A percentile compares a stretch with the other conserved stretches of the same genome.
Evolutionary conservation across 2,329 filamentous ascomycete genomes (phyloP).

Genomic region (Claviceps pusilla): DNA sequence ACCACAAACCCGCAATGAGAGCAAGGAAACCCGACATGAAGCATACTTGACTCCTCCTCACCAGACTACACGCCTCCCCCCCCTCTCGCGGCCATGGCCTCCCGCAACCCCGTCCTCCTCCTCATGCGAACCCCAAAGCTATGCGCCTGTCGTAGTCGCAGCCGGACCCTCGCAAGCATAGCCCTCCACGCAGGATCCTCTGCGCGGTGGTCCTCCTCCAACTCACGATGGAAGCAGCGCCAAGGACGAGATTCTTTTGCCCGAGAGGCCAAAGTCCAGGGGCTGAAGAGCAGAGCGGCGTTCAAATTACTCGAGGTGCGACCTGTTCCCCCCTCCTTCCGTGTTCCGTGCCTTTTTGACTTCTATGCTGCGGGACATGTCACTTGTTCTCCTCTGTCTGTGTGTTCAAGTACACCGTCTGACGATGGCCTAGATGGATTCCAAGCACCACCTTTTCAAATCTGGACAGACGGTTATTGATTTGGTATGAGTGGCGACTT

Average conservation of each 20-base stretch:
- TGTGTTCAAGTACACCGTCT: not conserved
- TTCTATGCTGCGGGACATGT: not conserved
- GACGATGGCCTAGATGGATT: conserved; percentile 49
- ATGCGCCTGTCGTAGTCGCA: not conserved
- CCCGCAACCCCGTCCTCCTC: not conserved
- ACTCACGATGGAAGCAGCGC: conserved; percentile 67
- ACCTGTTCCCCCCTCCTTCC: too few species aligned
- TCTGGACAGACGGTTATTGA: conserved; percentile 78
- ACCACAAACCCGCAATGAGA: too few species aligned
- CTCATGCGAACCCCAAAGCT: not conserved
- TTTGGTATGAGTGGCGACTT: conserved; percentile 39
- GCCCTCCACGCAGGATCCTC: not conserved
- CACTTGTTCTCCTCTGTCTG: not conserved
- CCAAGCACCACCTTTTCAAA: conserved; percentile 65
- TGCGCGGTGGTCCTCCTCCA: conserved; percentile 33
- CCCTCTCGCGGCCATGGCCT: not conserved
- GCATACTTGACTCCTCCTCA: not conserved
- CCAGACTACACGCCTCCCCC: not conserved
- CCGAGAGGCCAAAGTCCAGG: conserved; percentile 60
- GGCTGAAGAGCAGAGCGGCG: conserved; percentile 77
- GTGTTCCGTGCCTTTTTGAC: not conserved
- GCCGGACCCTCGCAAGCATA: not conserved
- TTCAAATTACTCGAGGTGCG: conserved; percentile 82
- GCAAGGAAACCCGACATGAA: not conserved
- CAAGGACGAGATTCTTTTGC: conserved; percentile 61